Evolutionary conservation across 225 moss, liverwort and hornwort genomes (phyloP).

Genomic region (Bryoerythrophyllum caledonicum): DNA sequence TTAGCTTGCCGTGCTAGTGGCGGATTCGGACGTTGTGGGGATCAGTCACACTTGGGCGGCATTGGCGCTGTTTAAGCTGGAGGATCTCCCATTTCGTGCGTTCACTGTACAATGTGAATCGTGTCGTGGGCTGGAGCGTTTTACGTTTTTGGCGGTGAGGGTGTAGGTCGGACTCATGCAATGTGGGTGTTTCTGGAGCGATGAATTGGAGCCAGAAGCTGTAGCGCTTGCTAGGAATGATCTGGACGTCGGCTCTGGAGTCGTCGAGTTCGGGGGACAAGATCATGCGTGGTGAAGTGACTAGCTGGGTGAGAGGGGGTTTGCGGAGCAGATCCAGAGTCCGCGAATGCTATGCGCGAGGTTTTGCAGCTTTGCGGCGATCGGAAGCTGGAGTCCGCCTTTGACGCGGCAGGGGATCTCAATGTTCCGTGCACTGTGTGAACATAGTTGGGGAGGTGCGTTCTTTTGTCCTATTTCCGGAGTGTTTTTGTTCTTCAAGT

Average conservation of each 20-base stretch:
- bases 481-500: neutral
- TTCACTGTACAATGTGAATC: neutral
- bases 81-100: neutral
- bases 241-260: neutral
- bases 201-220: too few species aligned
- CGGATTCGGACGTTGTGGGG: neutral
- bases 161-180: neutral
- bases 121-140: neutral
- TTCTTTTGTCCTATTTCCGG: too few species aligned
- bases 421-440: conserved; percentile 12
- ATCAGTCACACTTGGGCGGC: neutral
- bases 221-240: neutral
- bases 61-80: neutral
- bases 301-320: neutral
- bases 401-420: neutral
- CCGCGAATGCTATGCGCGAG: conserved; percentile 7
- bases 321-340: neutral
- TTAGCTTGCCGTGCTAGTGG: too few species aligned
- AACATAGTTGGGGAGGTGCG: conserved; percentile 22
- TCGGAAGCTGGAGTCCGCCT: conserved; percentile 4
- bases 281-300: conserved; percentile 2
- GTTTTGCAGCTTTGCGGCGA: neutral
- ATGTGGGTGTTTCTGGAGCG: neutral
- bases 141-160: neutral
- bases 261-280: neutral